Percentiles rank a stretch among this genome's conserved stretches.
Conservation (phyloP, 495 filamentous ascomycete genomes). For the Trypethelium eluteriae region DNA sequence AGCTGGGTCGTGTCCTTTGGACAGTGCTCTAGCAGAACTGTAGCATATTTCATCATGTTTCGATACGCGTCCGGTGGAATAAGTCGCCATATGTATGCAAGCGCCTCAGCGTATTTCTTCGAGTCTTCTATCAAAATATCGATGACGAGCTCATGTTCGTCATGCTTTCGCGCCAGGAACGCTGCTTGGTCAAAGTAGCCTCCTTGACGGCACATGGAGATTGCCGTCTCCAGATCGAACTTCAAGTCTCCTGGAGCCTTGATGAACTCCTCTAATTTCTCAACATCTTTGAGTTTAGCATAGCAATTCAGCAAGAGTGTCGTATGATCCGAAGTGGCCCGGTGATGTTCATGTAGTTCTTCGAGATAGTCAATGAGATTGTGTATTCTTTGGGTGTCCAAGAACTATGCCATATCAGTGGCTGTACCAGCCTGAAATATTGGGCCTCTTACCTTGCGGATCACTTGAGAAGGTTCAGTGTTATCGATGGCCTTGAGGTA, state of each 20-base stretch:
- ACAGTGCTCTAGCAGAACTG: conserved; percentile 79
- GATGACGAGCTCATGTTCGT: conserved; percentile 87
- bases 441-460: conserved; percentile 60
- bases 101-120: conserved; percentile 75
- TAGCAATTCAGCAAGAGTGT: conserved; percentile 94
- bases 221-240: conserved; percentile 95
- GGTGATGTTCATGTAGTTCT: conserved; percentile 89
- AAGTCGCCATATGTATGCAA: conserved; percentile 82
- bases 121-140: conserved; percentile 94
- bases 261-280: conserved; percentile 92
- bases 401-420: conserved; percentile 48
- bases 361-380: conserved; percentile 97
- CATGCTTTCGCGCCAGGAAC: conserved; percentile 87
- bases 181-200: conserved; percentile 97
- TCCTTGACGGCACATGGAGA: conserved; percentile 94
- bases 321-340: conserved; percentile 91
- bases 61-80: conserved; percentile 75
- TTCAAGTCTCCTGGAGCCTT: conserved; percentile 90
- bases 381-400: conserved; percentile 93
- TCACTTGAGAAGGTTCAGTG: conserved; percentile 89
- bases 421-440: conserved; percentile 13
- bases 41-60: conserved; percentile 91
- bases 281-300: conserved; percentile 91
- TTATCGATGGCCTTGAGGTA: conserved; percentile 94
- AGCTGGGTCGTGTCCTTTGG: conserved; percentile 69